Evolutionary conservation across 371 early-diverging fungal species (phyloP), one percentile per base, ranked within the genome.

Genomic region (Mortierella sp.): DNA sequence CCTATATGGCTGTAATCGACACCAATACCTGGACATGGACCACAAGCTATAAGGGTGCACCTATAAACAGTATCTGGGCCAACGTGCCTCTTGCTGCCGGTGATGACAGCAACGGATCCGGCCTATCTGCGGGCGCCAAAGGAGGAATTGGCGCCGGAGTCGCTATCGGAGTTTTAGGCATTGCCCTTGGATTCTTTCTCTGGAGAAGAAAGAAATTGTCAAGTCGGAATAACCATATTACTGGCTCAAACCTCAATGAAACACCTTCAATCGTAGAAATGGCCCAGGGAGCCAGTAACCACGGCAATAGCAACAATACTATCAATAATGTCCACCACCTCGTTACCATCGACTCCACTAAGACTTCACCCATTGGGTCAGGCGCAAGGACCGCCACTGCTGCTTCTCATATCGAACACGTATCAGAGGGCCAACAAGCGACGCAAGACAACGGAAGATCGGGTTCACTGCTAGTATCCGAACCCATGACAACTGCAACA

Each of bases 61-160:
- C 79, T 40, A 8, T 74, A 11, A 9, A 35, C 62, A 52, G 35
- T 12, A 79, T 79, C 68, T 78, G 79, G 79, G 61, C 62, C 20
- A 18, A 16, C n/a, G 14, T n/a, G 0, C 45, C 66, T 1, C 0
- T n/a, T n/a, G 37, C n/a, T 1, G 22, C 22, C 6, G 40, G 40
- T 4, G 57, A 12, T 16, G 51, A 24, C 3, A 43, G 12, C 59
- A 51, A 0, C 35, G 26, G 24, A 43, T 32, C 32, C 28, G 64
- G 72, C 28, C 64, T 79, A 6, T 79, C 79, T n/a, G 11, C 68
- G 3, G 79, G 79, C 12, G 79, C 72, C 43, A 79, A 79, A 30
- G 79, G 60, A 10, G 79, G 75, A 18, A 66, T 79, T 26, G 79
- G 71, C 22, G 71, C 61, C 3, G 79, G 60, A 11, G 64, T 73